Base-by-base conservation (phyloP, 805 yeast species). In the Metschnikowia hibisci region DNA sequence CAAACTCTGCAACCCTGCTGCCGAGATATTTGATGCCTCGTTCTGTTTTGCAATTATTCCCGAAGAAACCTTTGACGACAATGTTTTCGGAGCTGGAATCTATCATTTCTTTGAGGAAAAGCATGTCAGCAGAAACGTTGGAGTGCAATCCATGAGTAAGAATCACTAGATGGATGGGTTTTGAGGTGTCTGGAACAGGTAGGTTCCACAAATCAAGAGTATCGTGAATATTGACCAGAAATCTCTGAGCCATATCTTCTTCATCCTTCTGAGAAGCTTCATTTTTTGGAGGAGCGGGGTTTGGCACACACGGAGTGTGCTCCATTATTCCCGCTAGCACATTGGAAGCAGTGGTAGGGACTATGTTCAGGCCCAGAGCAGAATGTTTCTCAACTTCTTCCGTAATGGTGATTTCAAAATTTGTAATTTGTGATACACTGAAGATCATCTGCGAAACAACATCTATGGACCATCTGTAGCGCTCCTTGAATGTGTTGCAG, bases 91-190 rank as follows among this genome's bases (percentile, higher is more conserved):
- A 71, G 0, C 74, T 61, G 22, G 66, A 60, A 50, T 87, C 93
- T 12, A 93, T 78, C 53, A 74, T 75, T 55, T 93, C 98, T 52
- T 89, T 89, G 44, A 91, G 56, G 55, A 83, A 90, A 14, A 87
- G 72, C 95, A 93, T 80, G 62, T 93, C 99, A 9, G 96, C 88
- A 1, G 93, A 82, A 4, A 82, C 77, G 56, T 90, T 93, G 1
- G 97, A 87, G 56, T 88, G 95, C 20, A 93, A 74, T 0, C 99
- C 99, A 61, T 93, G 99, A 0, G 96, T 88, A 10, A 90, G 53
- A 4, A 93, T 71, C 3, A 91, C 93, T 43, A 93, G 67, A 67
- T 93, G 99, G 11, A 82, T 77, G 0, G 95, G 93, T 44, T 64
- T 61, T 0, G 73, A 66, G 9, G 65, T 44, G 43, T 56, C 44